These are phyloP conservation scores for Clathrospora elynae DNA, from an alignment of 2,329 filamentous ascomycete species.

Conservation along the genomic window DNA sequence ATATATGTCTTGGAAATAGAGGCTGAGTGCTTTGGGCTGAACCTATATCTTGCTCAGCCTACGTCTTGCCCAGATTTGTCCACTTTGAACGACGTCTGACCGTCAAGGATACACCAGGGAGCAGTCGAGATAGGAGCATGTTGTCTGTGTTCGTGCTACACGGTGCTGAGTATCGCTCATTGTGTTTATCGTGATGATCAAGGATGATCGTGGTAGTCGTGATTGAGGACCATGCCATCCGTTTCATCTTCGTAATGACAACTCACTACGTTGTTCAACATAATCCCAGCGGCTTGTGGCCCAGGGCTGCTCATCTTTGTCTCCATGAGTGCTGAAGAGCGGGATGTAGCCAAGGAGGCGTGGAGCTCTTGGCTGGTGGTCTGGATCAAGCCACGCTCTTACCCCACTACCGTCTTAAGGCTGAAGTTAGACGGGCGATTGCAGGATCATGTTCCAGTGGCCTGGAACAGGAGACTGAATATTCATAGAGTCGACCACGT, in stretches of 20 bases:
- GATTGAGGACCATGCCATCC: slow-evolving; percentile 5
- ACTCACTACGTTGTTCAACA: neutral
- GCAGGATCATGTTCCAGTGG: no score
- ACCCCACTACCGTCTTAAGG: slow-evolving; percentile 26
- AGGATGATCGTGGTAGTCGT: slow-evolving; percentile 11
- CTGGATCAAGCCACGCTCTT: slow-evolving; percentile 44
- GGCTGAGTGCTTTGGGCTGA: slow-evolving; percentile 17
- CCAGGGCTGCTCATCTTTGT: slow-evolving; percentile 5
- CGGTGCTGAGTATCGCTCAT: slow-evolving; percentile 1
- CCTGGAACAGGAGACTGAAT: neutral
- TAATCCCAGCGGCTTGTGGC: no score
- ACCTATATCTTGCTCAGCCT: slow-evolving; percentile 6
- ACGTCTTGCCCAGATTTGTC: slow-evolving; percentile 4
- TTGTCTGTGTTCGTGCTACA: slow-evolving; percentile 1
- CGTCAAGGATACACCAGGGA: slow-evolving; percentile 10
- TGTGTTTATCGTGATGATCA: slow-evolving; percentile 4
- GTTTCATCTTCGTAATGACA: slow-evolving; percentile 9
- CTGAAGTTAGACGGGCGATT: slow-evolving; percentile 5
- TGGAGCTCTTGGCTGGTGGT: slow-evolving; percentile 37
- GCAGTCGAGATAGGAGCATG: slow-evolving; percentile 6
- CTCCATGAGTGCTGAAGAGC: slow-evolving; percentile 15
- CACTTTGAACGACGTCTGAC: slow-evolving; percentile 4
- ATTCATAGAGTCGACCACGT: neutral
- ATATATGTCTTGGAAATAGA: slow-evolving; percentile 21
- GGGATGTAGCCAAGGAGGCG: slow-evolving; percentile 35